Conservation (phyloP, 1,284 basidiomycete genomes). For the Ceratobasidium sp. region DNA sequence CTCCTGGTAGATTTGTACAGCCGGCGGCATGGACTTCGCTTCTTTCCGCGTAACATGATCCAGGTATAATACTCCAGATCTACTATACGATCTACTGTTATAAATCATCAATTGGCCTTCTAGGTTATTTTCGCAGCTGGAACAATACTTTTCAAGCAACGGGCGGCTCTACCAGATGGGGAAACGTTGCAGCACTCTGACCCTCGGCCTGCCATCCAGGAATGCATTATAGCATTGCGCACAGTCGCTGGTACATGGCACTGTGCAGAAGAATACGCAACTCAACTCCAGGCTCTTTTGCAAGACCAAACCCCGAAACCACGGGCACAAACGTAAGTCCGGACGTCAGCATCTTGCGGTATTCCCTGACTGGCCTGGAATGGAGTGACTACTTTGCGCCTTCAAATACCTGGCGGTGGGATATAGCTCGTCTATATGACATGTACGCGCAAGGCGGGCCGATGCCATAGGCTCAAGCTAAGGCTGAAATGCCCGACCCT, state of each 20-base stretch:
- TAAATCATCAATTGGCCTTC: not conserved
- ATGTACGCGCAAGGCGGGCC: too few relatives aligned
- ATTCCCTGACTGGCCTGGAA: too few relatives aligned
- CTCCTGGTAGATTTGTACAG: not conserved
- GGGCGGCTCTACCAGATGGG: not conserved
- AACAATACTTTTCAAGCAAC: not conserved
- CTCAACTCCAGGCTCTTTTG: not conserved
- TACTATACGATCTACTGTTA: not conserved
- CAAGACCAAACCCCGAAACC: not conserved
- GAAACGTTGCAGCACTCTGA: not conserved
- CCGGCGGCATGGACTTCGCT: not conserved
- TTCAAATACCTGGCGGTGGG: too few relatives aligned
- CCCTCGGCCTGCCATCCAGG: not conserved
- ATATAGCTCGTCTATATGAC: too few relatives aligned
- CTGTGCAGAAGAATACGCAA: not conserved
- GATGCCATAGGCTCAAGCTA: too few relatives aligned
- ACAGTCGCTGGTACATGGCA: constrained; percentile 1
- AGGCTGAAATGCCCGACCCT: too few relatives aligned
- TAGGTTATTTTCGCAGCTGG: not conserved
- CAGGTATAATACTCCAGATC: not conserved
- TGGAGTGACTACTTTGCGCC: too few relatives aligned
- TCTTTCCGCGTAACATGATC: constrained; percentile 8
- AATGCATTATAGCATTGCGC: constrained; percentile 1
- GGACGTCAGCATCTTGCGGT: too few relatives aligned
- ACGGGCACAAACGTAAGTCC: not conserved